Evolutionary conservation across 139 green algal species (phyloP), one percentile per base, ranked within the genome.

Genomic region (Volvox africanus): DNA sequence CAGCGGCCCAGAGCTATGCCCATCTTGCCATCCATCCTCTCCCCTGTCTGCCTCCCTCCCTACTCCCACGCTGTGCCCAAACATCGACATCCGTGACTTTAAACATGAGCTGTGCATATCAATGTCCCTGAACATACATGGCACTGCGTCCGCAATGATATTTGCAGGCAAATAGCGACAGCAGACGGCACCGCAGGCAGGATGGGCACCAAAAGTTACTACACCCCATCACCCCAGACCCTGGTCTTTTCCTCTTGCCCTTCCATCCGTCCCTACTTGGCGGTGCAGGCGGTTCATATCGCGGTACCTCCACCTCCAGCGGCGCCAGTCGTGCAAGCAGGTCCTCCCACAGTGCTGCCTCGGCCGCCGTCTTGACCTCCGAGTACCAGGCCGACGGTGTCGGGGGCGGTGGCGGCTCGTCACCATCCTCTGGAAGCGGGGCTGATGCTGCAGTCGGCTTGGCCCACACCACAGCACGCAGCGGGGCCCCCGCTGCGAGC

Each of bases 301-400:
- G 36, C 21, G 92, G 92, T 33, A 94, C 33, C 73, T 88, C 86
- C 44, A 92, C 71, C 86, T 91, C 88, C 78, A 91, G 67, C 0
- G 88, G 19, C 81, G 80, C 89, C 73, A 92, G 21, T 30, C 73
- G 75, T 16, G 81, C 89, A 19, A 92, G 2, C 12, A 55, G 28
- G 24, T 80, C 80, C 17, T 93, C 89, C 92, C 89, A 94, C 36
- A 86, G 80, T 24, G 92, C 86, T 26, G 24, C 35, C 14, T 86
- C 65, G 21, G 84, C 86, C 16, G 76, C 62, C 33, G 30, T 22
- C 32, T 71, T 75, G 22, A 94, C 61, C 19, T 71, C 82, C 11
- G 44, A 0, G n/a, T 62, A 94, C 89, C 91, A 82, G 19, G 12
- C 61, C 19, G 91, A 26, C 62, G 91, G 86, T 37, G 36, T 17